Percentiles rank a stretch among this genome's conserved stretches.
Conservation (phyloP, 1,284 basidiomycete species). For the Puccinia horiana region DNA sequence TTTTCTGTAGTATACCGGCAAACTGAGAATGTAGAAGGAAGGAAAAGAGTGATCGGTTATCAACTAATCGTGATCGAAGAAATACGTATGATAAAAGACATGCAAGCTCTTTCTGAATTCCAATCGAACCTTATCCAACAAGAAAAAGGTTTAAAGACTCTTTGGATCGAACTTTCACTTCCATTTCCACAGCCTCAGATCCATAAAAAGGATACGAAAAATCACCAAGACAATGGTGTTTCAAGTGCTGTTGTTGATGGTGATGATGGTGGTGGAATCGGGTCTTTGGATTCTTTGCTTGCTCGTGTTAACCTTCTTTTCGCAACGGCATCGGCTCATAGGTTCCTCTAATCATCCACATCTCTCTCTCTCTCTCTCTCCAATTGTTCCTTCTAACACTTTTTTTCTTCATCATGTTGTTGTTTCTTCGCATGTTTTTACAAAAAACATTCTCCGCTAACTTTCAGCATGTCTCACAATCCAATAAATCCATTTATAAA, state of each 20-base stretch:
- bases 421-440: too few species aligned
- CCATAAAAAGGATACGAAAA: not conserved
- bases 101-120: not conserved
- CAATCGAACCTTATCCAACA: not conserved
- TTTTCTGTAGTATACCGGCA: not conserved
- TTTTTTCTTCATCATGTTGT: too few species aligned
- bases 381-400: too few species aligned
- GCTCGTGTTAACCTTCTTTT: constrained; percentile 3
- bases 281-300: constrained; percentile 3
- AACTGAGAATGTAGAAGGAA: constrained; percentile 11
- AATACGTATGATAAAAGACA: not conserved
- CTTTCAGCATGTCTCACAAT: too few species aligned
- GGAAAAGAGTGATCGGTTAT: constrained; percentile 18
- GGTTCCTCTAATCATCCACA: constrained; percentile 5
- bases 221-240: too few species aligned
- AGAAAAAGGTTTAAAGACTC: not conserved
- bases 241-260: not conserved
- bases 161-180: not conserved
- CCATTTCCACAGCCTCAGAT: not conserved
- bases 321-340: not conserved
- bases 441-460: too few species aligned
- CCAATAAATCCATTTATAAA: too few species aligned
- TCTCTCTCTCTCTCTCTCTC: too few species aligned
- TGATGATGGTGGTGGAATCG: not conserved
- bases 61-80: constrained; percentile 24